These are phyloP conservation scores for Protomyces gravidus DNA, from an alignment of 1,139 yeast genomes.

Conservation along the genomic window DNA sequence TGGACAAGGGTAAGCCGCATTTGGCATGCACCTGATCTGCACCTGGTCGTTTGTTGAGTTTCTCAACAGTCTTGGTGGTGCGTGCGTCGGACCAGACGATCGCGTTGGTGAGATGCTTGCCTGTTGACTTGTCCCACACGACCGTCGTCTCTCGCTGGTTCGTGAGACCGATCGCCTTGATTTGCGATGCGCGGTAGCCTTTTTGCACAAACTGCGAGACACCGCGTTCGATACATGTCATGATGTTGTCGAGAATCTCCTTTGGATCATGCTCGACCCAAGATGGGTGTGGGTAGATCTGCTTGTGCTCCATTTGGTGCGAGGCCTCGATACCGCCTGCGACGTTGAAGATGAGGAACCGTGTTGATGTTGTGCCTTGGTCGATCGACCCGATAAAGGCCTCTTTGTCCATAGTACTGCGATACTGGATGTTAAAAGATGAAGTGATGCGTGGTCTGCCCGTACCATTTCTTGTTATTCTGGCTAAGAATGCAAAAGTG, in stretches of 20 bases:
- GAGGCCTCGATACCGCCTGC: slow-evolving; percentile 75
- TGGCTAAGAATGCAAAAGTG: neutral
- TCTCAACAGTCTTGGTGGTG: slow-evolving; percentile 67
- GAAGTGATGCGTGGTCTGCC: neutral
- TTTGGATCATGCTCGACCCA: slow-evolving; percentile 83
- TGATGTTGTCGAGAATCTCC: slow-evolving; percentile 73
- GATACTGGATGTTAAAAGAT: neutral
- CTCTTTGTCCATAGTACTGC: slow-evolving; percentile 23
- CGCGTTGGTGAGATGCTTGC: slow-evolving; percentile 77
- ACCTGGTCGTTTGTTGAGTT: slow-evolving; percentile 56
- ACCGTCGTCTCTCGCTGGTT: slow-evolving; percentile 95
- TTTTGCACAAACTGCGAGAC: slow-evolving; percentile 39
- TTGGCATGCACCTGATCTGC: slow-evolving; percentile 60
- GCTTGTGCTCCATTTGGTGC: slow-evolving; percentile 72
- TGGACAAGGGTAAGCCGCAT: slow-evolving; percentile 83
- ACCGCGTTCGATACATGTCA: slow-evolving; percentile 42
- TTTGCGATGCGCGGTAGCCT: slow-evolving; percentile 38
- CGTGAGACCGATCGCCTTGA: slow-evolving; percentile 57
- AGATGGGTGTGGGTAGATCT: slow-evolving; percentile 44
- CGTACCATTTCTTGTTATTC: neutral
- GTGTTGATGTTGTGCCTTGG: slow-evolving; percentile 83
- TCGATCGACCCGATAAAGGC: slow-evolving; percentile 31
- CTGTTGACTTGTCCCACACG: slow-evolving; percentile 82
- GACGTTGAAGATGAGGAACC: slow-evolving; percentile 74
- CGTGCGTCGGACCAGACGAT: slow-evolving; percentile 96